Percentiles rank a stretch among this genome's conserved stretches.
Evolutionary conservation across 2,329 filamentous ascomycete genomes (phyloP).

Genomic region (Colletotrichum magnum): DNA sequence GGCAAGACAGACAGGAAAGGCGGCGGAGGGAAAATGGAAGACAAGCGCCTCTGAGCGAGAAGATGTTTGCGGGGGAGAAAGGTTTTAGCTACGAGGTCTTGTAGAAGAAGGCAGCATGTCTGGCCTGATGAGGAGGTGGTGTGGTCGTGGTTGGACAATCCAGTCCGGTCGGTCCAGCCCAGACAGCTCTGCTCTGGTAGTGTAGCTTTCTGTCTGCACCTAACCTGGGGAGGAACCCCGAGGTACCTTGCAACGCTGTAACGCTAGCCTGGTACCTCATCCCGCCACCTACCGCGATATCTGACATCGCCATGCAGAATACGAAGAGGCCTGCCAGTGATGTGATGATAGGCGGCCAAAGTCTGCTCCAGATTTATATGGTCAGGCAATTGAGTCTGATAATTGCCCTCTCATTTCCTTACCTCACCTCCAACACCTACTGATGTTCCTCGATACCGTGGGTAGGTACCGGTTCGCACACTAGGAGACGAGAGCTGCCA

Average conservation of each 20-base stretch:
- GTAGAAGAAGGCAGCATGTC: conserved; percentile 24
- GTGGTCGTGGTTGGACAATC: conserved; percentile 39
- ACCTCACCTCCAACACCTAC: too few relatives aligned
- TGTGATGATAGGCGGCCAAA: neutral
- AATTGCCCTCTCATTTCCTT: too few relatives aligned
- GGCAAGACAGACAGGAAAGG: conserved; percentile 23
- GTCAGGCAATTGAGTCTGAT: conserved; percentile 1
- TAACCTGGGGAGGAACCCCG: neutral
- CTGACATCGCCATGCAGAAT: too few relatives aligned
- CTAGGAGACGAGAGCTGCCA: too few relatives aligned
- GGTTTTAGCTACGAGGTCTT: conserved; percentile 39
- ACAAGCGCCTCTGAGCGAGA: conserved; percentile 19
- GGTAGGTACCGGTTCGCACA: too few relatives aligned
- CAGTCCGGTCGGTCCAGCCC: conserved; percentile 26
- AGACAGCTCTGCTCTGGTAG: neutral
- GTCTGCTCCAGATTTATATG: neutral
- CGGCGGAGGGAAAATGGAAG: conserved; percentile 15
- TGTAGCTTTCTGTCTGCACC: too few relatives aligned
- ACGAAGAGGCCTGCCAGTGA: too few relatives aligned
- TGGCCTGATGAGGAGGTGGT: conserved; percentile 33
- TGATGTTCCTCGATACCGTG: too few relatives aligned
- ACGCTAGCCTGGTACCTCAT: conserved; percentile 13
- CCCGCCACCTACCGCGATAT: neutral
- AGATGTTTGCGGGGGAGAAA: conserved; percentile 40
- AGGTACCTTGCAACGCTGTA: conserved; percentile 22